Evolutionary conservation across 768 basidiomycete genomes (phyloP).

Genomic region (Mycena vitilis): DNA sequence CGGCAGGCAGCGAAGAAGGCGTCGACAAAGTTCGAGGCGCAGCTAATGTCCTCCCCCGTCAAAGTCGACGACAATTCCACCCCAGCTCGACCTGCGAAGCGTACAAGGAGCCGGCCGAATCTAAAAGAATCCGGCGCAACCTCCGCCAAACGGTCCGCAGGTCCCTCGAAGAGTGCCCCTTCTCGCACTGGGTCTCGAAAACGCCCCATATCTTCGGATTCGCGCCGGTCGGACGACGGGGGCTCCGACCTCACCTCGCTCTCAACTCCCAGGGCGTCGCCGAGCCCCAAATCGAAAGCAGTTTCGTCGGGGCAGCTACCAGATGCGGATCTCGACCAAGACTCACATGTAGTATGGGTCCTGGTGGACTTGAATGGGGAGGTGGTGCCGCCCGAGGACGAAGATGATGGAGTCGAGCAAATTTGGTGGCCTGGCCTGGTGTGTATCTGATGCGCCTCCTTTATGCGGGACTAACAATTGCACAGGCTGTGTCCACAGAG

Average conservation of each 20-base stretch:
- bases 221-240: slow-evolving; percentile 30
- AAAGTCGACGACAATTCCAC: slow-evolving; percentile 2
- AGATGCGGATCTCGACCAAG: neutral
- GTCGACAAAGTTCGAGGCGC: slow-evolving; percentile 27
- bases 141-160: slow-evolving; percentile 5
- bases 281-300: slow-evolving; percentile 15
- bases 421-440: slow-evolving; percentile 85
- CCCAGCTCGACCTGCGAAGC: slow-evolving; percentile 14
- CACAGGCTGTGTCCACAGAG: neutral
- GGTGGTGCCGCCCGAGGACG: slow-evolving; percentile 44
- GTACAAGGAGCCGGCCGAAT: slow-evolving; percentile 10
- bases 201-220: slow-evolving; percentile 14
- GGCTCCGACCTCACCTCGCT: slow-evolving; percentile 34
- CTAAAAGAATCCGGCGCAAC: slow-evolving; percentile 5
- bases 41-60: slow-evolving; percentile 31
- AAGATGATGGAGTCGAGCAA: slow-evolving; percentile 42
- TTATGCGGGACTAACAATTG: slow-evolving; percentile 12
- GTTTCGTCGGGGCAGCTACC: slow-evolving; percentile 24
- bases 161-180: neutral
- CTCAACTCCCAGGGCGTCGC: slow-evolving; percentile 27
- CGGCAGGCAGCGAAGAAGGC: slow-evolving; percentile 35
- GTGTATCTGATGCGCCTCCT: slow-evolving; percentile 37
- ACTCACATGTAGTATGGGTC: slow-evolving; percentile 65
- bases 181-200: neutral
- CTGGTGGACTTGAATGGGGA: slow-evolving; percentile 55